Evolutionary conservation across 1,284 basidiomycete species (phyloP).

Genomic region (Trichosporon asahii): DNA sequence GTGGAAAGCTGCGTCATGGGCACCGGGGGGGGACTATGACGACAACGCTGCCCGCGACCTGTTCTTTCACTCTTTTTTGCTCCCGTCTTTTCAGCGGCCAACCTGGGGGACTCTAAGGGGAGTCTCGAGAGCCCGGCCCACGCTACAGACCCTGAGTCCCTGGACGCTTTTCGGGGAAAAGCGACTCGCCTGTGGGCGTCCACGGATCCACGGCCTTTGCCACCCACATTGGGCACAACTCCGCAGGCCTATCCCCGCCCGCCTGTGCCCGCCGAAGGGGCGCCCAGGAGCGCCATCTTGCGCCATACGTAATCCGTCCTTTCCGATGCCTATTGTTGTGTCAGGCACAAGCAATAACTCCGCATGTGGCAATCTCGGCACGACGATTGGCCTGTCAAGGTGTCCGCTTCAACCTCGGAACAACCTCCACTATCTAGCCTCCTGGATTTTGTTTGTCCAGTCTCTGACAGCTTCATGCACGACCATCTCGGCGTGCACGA

Average conservation of each 20-base stretch:
- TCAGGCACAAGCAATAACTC: neutral
- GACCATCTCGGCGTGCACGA: neutral
- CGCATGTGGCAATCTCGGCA: neutral
- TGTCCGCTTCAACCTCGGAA: neutral
- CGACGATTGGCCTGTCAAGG: neutral
- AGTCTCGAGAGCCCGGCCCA: neutral
- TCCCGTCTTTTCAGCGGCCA: neutral
- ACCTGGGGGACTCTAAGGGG: too few species aligned
- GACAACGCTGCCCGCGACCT: neutral
- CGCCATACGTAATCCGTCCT: neutral
- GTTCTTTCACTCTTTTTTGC: neutral
- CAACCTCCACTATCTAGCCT: neutral
- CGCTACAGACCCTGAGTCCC: neutral
- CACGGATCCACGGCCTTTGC: neutral
- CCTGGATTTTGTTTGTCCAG: neutral
- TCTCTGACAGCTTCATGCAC: neutral
- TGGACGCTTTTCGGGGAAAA: neutral
- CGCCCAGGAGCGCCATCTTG: too few species aligned
- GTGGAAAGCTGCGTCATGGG: conserved; percentile 4
- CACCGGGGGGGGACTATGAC: neutral
- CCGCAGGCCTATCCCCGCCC: neutral
- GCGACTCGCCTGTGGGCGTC: neutral
- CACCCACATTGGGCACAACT: neutral
- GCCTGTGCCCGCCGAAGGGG: neutral
- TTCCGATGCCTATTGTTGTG: neutral